Percentiles rank a stretch among this genome's conserved stretches.
Conservation (phyloP, 371 early-diverging fungal species). For the Nematocida ironsii region DNA sequence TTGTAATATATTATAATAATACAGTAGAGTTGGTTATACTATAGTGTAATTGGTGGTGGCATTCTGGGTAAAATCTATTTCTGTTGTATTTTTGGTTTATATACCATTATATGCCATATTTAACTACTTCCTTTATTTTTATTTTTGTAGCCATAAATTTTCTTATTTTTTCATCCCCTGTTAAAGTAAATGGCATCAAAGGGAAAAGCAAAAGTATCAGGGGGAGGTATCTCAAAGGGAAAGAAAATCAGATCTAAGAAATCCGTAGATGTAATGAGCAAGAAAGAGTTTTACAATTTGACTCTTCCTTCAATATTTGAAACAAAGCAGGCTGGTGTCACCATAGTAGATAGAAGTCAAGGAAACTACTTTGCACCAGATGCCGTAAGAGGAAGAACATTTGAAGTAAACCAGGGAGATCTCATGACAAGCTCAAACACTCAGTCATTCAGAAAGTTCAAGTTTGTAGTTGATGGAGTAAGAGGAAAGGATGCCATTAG, state of each 20-base stretch:
- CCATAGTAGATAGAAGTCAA: conserved; percentile 60
- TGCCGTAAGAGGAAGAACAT: conserved; percentile 83
- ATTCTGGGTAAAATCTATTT: not conserved
- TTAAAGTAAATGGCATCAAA: conserved; percentile 44
- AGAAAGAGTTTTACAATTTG: conserved; percentile 68
- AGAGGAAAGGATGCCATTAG: conserved; percentile 94
- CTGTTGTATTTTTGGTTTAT: not conserved
- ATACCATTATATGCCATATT: too few species aligned
- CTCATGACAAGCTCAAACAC: conserved; percentile 77
- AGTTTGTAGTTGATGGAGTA: conserved; percentile 92
- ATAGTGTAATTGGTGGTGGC: too few species aligned
- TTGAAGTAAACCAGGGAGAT: conserved; percentile 94
- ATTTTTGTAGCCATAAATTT: not conserved
- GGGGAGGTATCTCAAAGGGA: conserved; percentile 42
- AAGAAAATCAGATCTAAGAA: conserved; percentile 64
- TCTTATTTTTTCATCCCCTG: conserved; percentile 36
- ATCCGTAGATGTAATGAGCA: conserved; percentile 60
- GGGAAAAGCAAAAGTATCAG: conserved; percentile 53
- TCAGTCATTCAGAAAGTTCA: conserved; percentile 91
- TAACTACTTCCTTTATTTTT: too few species aligned
- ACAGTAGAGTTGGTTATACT: too few species aligned
- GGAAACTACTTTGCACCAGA: conserved; percentile 59
- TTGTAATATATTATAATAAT: too few species aligned
- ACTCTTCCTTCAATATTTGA: conserved; percentile 49
- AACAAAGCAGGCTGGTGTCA: conserved; percentile 60